A percentile compares a stretch with the other conserved stretches of the same genome.
These are phyloP conservation scores for Volvox africanus DNA, from an alignment of 139 green algal genomes.

Conservation along the genomic window DNA sequence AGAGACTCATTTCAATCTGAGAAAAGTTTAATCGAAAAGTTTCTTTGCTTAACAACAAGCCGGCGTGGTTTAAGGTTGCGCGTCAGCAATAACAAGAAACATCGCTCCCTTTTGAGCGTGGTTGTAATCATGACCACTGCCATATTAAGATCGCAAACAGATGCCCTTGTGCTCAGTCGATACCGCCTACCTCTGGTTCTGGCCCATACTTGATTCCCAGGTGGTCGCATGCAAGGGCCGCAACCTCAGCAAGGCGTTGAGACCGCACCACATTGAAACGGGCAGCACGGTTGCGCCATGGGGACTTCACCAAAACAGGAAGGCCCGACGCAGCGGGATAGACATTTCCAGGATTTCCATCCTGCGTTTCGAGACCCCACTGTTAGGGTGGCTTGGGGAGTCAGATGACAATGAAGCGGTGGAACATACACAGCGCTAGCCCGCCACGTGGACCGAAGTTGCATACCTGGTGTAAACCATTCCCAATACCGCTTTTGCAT, in stretches of 20 bases:
- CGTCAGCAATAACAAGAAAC: too few relatives aligned
- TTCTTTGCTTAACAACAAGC: too few relatives aligned
- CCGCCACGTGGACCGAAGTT: too few relatives aligned
- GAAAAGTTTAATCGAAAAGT: background rate
- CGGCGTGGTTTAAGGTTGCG: too few relatives aligned
- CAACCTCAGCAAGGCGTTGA: constrained; percentile 7
- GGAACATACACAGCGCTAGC: too few relatives aligned
- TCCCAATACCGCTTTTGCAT: background rate
- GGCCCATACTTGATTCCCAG: constrained; percentile 8
- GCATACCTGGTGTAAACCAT: too few relatives aligned
- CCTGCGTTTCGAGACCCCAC: background rate
- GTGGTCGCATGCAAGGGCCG: constrained; percentile 4
- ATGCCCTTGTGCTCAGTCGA: background rate
- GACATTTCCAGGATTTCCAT: background rate
- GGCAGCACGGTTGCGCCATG: background rate
- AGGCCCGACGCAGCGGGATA: background rate
- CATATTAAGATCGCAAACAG: too few relatives aligned
- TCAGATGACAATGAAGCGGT: too few relatives aligned
- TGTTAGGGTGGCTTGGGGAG: too few relatives aligned
- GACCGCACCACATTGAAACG: background rate
- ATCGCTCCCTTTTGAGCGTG: too few relatives aligned
- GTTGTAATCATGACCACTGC: too few relatives aligned
- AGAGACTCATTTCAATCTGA: constrained; percentile 29
- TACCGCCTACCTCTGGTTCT: constrained; percentile 1
- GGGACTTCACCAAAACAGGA: constrained; percentile 10